Evolutionary conservation across 1,284 basidiomycete genomes (phyloP), one percentile per base, ranked within the genome.

Genomic region (Ganoderma lingzhi): DNA sequence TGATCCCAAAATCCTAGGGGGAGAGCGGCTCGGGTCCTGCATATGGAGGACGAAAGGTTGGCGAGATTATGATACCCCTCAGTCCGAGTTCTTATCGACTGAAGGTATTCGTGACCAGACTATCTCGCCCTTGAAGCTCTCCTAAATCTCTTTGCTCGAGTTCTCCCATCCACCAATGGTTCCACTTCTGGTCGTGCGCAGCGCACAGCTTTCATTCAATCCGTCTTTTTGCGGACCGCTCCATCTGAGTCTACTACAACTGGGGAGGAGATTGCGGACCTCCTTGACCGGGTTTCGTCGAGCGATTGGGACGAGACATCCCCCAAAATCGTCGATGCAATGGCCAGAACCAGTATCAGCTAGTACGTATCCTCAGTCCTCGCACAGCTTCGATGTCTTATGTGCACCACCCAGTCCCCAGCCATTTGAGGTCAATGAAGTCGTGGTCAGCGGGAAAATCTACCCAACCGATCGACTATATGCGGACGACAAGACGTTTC

Each of bases 81-180:
- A 23, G 1, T 19, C 28, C 30, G 30, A 0, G 9, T 35, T 58
- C 5, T n/a, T 37, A n/a, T 30, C 8, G 4, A 17, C 37, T 39
- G 28, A 35, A 53, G 19, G 19, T n/a, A 30, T 37, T 44, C 2
- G n/a, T 9, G 15, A 9, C 3, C 65, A 91, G 90, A 88, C 69
- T 90, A 85, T 73, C 78, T 90, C 17, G 82, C 84, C 23, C 77
- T 90, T 35, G 90, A 91, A 74, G 81, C 84, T 28, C 81, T 91
- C 10, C 77, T 91, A 39, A 84, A 86, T 65, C 73, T 92, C 2
- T 84, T 91, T 72, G 88, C 85, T 35, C 83, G 84, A 41, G 76
- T 90, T 15, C 77, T 90, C 32, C 89, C 89, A n/a, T 78, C 85
- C 8, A 77, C 80, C 1, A 79, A 82, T 41, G 75, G 77, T 32